These are phyloP conservation scores for Trichosporon inkin DNA, from an alignment of 1,284 basidiomycete genomes.

Conservation along the genomic window DNA sequence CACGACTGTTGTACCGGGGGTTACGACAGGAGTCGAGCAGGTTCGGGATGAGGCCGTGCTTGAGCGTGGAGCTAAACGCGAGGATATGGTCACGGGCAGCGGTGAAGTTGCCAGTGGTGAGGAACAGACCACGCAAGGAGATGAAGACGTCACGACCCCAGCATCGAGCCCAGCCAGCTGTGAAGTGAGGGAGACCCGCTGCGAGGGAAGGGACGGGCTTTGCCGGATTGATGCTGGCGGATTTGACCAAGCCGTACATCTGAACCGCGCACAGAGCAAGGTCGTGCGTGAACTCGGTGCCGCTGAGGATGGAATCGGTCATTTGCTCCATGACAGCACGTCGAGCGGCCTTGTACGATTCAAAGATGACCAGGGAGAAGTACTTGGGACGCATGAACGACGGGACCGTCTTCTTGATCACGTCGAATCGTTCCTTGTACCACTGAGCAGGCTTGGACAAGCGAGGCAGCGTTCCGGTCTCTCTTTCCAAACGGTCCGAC, in stretches of 20 bases:
- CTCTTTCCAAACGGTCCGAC: constrained; percentile 59
- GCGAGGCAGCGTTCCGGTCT: constrained; percentile 56
- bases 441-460: constrained; percentile 69
- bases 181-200: constrained; percentile 91
- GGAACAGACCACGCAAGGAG: constrained; percentile 81
- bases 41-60: constrained; percentile 87
- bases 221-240: constrained; percentile 69
- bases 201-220: constrained; percentile 73
- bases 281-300: constrained; percentile 83
- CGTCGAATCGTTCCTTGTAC: constrained; percentile 77
- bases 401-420: constrained; percentile 67
- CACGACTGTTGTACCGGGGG: constrained; percentile 61
- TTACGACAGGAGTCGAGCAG: constrained; percentile 78
- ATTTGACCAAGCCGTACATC: constrained; percentile 84
- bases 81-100: constrained; percentile 82
- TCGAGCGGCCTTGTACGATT: constrained; percentile 84
- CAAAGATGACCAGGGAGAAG: constrained; percentile 81
- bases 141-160: constrained; percentile 98
- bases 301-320: constrained; percentile 75
- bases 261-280: constrained; percentile 81
- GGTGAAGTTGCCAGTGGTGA: constrained; percentile 83
- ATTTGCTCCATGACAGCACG: constrained; percentile 74
- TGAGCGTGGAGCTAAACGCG: constrained; percentile 73
- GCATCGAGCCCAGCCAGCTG: constrained; percentile 83
- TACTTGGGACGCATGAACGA: constrained; percentile 88